phyloP scores from a whole-genome alignment of 2,329 filamentous ascomycete genomes.

The Ceratocystis cubensis region DNA sequence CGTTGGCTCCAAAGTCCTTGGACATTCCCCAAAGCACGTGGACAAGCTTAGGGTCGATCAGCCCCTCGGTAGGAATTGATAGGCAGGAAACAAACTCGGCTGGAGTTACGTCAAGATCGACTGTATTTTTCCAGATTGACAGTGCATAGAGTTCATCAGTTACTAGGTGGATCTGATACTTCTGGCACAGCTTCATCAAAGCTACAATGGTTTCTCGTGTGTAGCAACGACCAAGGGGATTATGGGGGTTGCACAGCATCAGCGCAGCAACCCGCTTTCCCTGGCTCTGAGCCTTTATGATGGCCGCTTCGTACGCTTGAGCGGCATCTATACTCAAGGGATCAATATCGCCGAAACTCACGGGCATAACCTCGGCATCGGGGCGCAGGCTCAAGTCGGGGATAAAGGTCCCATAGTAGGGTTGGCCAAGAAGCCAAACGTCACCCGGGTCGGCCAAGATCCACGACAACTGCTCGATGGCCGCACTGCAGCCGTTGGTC shows the following conservation, averaged over 20 bases:
- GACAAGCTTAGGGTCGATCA: conserved; percentile 38
- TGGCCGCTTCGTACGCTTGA: conserved; percentile 33
- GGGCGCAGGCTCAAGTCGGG: conserved; percentile 35
- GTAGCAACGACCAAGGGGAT: conserved; percentile 40
- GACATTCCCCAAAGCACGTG: conserved; percentile 39
- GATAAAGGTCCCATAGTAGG: conserved; percentile 38
- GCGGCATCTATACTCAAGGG: conserved; percentile 34
- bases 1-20: conserved; percentile 46
- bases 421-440: conserved; percentile 32
- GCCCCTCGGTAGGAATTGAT: conserved; percentile 31
- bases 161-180: conserved; percentile 40
- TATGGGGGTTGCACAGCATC: conserved; percentile 41
- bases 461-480: conserved; percentile 33
- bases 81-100: conserved; percentile 36
- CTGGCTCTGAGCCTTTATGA: conserved; percentile 29
- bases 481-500: conserved; percentile 33
- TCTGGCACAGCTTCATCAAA: conserved; percentile 36
- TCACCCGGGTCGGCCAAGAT: conserved; percentile 32
- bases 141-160: conserved; percentile 40
- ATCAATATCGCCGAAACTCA: conserved; percentile 34
- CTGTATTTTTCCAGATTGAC: conserved; percentile 36
- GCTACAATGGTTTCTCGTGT: conserved; percentile 30
- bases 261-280: conserved; percentile 35
- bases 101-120: conserved; percentile 25
- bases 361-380: conserved; percentile 32